Evolutionary conservation across 306 rosid species (phyloP), one percentile per base, ranked within the genome.

Genomic region (Hylodesmum podocarpum): DNA sequence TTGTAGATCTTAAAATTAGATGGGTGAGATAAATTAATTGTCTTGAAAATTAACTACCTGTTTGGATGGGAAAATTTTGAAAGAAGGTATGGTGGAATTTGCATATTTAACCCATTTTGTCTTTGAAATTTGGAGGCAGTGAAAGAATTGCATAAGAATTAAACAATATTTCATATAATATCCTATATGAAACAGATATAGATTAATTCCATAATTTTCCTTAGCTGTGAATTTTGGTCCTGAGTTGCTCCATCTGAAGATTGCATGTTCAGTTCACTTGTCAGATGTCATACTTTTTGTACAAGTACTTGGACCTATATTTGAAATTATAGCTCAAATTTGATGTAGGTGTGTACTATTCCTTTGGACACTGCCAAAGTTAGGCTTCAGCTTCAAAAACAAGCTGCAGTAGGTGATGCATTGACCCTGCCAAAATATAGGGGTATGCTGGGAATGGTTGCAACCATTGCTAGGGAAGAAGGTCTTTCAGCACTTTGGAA

Each of bases 361-460:
- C 98, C 97, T 28, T 75, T 95, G 90, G 98, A 95, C 90, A 95
- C 97, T 55, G 98, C 98, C 59, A 95, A 95, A 87, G 98, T 95
- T 72, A 89, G 98, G 86, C 98, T 95, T 80, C 97, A 95, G 84
- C 88, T 95, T 68, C 98, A 95, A 72, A 95, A 92, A 76, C 93
- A 89, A 72, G 93, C 86, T 61, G 82, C 83, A 15, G 81, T 79
- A 0, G 94, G 96, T 2, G 96, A 92, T 74, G 78, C 39, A 28
- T 70, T 78, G 68, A 50, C 83, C 77, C 80, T 90, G 73, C 98
- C 98, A 44, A 95, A 95, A 75, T 95, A 95, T 74, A 90, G 79
- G 84, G 98, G 98, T 25, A 63, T 95, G 97, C 82, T 95, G 72
- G 97, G 98, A 22, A 95, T 97, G 1, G 97, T 95, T 68, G 92